Percentiles rank a stretch among this genome's conserved stretches.
phyloP scores from a whole-genome alignment of 495 filamentous ascomycete genomes.

The Neurospora sublineolata region DNA sequence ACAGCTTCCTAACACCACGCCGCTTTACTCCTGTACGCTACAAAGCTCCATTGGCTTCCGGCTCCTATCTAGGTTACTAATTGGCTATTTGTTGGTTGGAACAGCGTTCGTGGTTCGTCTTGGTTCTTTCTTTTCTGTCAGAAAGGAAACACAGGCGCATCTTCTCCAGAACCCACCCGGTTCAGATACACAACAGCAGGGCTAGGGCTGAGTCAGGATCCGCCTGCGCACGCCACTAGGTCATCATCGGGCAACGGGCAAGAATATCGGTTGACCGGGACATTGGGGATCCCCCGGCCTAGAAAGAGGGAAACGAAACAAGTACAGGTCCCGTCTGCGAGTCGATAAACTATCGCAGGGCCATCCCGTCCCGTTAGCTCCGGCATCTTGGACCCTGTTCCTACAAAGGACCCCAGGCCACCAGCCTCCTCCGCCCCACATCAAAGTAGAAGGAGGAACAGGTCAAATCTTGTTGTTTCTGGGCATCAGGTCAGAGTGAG shows the following conservation, averaged over 20 bases:
- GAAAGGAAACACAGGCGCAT: neutral
- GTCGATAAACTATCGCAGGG: neutral
- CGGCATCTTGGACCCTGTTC: neutral
- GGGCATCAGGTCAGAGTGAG: neutral
- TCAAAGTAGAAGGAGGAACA: neutral
- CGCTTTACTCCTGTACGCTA: neutral
- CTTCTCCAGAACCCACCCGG: neutral
- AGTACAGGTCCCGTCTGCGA: neutral
- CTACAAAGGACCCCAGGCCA: neutral
- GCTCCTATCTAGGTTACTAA: neutral
- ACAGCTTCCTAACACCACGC: neutral
- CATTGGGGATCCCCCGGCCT: neutral
- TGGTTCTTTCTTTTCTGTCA: neutral
- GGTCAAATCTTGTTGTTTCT: neutral
- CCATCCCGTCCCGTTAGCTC: neutral
- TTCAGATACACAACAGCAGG: neutral
- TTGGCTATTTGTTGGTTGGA: neutral
- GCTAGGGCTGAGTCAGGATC: neutral
- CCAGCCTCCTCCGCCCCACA: neutral
- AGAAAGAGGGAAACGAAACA: neutral
- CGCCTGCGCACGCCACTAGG: neutral
- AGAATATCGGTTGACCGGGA: neutral
- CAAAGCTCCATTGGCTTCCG: neutral
- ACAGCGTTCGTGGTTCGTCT: neutral
- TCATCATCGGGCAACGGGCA: neutral